These are phyloP conservation scores for Fulvia fulva DNA, from an alignment of 2,329 filamentous ascomycete species.

Conservation along the genomic window DNA sequence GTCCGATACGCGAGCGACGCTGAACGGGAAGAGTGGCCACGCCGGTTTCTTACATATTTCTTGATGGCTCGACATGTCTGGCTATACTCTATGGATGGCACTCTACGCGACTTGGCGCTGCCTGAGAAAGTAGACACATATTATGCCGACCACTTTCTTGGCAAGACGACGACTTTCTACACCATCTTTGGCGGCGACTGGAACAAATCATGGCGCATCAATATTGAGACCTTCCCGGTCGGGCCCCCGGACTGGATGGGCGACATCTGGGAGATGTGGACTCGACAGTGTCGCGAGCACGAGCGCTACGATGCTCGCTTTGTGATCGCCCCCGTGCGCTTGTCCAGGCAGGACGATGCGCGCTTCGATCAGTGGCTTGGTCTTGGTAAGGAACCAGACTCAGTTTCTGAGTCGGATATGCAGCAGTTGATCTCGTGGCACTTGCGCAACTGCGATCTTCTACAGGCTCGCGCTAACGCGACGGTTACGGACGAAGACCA, in stretches of 20 bases:
- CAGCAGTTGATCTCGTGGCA: background rate
- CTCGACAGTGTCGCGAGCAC: background rate
- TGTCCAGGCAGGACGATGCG: background rate
- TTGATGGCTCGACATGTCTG: background rate
- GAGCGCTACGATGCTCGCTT: background rate
- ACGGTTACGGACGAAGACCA: background rate
- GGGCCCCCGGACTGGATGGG: background rate
- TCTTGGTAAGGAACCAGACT: background rate
- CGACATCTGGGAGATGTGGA: background rate
- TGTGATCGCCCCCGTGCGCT: background rate
- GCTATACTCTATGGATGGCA: background rate
- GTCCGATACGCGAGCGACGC: background rate
- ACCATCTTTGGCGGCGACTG: background rate
- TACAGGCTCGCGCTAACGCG: background rate
- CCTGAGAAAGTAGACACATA: background rate
- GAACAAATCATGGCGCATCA: background rate
- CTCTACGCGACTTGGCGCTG: background rate
- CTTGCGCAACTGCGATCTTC: background rate
- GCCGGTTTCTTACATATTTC: background rate
- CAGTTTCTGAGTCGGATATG: background rate
- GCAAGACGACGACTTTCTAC: background rate
- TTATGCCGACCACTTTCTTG: background rate
- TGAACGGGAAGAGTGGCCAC: background rate
- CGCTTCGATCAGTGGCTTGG: background rate
- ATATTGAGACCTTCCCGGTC: background rate